Base-by-base conservation (phyloP, 148 eudicot genomes). In the Diospyros kaki region DNA sequence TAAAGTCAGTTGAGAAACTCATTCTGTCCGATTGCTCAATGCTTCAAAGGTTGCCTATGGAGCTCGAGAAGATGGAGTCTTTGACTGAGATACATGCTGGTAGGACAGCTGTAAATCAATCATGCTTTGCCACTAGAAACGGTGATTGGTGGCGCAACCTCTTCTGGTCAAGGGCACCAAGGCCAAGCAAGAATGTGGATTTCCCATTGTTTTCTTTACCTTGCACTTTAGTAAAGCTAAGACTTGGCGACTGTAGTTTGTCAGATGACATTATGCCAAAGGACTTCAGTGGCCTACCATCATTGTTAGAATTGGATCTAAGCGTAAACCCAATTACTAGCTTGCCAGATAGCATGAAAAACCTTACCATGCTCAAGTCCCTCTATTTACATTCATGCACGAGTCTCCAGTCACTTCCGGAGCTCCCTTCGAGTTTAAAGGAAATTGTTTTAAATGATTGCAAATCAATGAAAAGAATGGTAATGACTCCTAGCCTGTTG, bases 351-450 rank as follows among this genome's bases (percentile, higher is more conserved):
- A 73, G 75, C 28, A 73, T 73, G 17, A 73, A 46, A 38, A 6
- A 6, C 60, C 66, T 65, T 17, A 53, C 2, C 43, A 18, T 61
- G 55, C 77, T 74, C 40, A 13, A 42, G 28, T 5, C 44, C 58
- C 60, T 74, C 41, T 12, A 3, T 9, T 42, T 74, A 41, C 61
- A 64, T 6, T 8, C 12, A 2, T 74, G 77, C 77, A 64, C 15
- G 4, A 52, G 71, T 13, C 70, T 74, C 50, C 77, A 51, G n/a
- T 64, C 70, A 52, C 51, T 74, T 51, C 76, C 76, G 2, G 70
- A 74, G 50, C 77, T 74, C 53, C 77, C 77, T 41, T 28, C 18
- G 15, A 74, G 40, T 41, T 74, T 74, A 8, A 64, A 64, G 62
- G 40, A 73, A 0, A 5, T 58, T n/a, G 0, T 12, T 13, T 5